Base-by-base conservation (phyloP, 352 stramenopile genomes). In the Globisporangium irregulare region DNA sequence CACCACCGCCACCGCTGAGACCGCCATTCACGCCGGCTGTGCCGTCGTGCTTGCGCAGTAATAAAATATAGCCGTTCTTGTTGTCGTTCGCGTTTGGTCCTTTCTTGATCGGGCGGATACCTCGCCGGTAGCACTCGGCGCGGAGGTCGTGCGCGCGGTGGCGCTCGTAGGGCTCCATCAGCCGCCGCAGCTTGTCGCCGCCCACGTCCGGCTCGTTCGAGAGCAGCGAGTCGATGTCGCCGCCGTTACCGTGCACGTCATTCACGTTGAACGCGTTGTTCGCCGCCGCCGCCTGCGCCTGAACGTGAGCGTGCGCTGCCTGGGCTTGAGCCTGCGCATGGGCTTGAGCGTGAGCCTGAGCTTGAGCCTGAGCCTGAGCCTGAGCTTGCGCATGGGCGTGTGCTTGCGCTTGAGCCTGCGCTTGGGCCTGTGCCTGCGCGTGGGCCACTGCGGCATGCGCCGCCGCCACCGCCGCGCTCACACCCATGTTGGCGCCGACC, bases 61-160 rank as follows among this genome's bases (percentile, higher is more conserved):
- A 69, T 25, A 86, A 36, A 58, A 93, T 86, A 73, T 93, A 93
- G 18, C 85, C 85, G 73, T 75, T 81, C 79, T 93, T 93, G 73
- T 93, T 93, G 78, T 93, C 85, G 69, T 93, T 93, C n/a, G 85
- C 83, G 55, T 90, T 79, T 3, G 85, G 85, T 1, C 85, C 85
- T 79, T 92, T 93, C 75, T 93, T 93, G 61, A 91, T 88, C 29
- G 85, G 85, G 0, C 85, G 85, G 61, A 93, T 78, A 29, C 85
- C 80, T 29, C 85, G 82, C 12, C 81, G 83, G 71, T 93, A 93
- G 73, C 85, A 93, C 77, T 93, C 85, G 56, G 85, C 85, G 53
- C 85, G 85, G 59, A 93, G 62, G 53, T 89, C 83, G 72, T 92
- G 85, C 14, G 85, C 85, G 55, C 85, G 85, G 63, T 90, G 82